Conservation (phyloP, 139 green algal species). For the Trebouxia sp. region DNA sequence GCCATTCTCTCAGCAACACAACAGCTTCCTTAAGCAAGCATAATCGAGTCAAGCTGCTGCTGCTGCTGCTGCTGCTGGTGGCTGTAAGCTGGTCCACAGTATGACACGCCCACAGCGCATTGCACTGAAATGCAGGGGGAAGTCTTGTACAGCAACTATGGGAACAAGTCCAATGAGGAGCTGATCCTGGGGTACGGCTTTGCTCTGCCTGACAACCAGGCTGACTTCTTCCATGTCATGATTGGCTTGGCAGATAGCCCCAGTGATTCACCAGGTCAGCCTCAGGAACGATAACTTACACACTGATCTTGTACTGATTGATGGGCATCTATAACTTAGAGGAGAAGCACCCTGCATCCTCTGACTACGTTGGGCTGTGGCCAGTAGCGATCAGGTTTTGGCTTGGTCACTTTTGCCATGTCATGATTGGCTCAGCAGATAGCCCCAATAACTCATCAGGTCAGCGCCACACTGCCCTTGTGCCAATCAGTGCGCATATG, state of each 20-base stretch:
- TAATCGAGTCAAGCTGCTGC: too few species aligned
- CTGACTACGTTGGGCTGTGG: too few species aligned
- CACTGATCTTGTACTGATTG: neutral
- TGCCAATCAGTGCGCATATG: too few species aligned
- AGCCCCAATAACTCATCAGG: too few species aligned
- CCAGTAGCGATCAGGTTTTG: too few species aligned
- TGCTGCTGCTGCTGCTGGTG: neutral
- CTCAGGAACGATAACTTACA: neutral
- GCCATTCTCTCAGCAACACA: too few species aligned
- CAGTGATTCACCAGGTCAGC: neutral
- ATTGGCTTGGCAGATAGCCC: neutral
- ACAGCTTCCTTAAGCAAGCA: too few species aligned
- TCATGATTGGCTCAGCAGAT: too few species aligned
- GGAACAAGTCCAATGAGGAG: conserved; percentile 60
- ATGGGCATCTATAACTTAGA: too few species aligned
- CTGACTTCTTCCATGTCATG: conserved; percentile 53
- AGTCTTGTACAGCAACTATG: conserved; percentile 56
- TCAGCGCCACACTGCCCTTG: too few species aligned
- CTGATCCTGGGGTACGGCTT: conserved; percentile 66
- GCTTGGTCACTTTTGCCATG: too few species aligned
- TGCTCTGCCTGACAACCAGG: conserved; percentile 38
- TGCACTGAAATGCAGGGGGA: conserved; percentile 28
- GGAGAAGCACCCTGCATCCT: too few species aligned
- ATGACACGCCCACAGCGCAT: neutral
- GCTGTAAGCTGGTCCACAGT: neutral